phyloP scores from a whole-genome alignment of 2,329 filamentous ascomycete species.

The Paradendryphiella salina region DNA sequence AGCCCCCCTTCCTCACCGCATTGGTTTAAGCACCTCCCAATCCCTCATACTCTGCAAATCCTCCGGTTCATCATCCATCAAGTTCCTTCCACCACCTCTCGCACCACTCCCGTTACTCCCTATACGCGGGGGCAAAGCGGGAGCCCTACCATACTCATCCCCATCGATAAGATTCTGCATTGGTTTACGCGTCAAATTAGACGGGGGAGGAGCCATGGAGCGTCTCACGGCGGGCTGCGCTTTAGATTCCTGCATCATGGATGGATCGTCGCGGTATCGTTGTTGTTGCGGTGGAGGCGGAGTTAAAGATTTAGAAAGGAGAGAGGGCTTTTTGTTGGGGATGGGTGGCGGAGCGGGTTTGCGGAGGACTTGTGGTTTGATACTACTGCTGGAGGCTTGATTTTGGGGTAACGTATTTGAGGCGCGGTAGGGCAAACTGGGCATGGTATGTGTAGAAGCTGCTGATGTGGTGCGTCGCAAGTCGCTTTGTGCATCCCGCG shows the following conservation, averaged over 20 bases:
- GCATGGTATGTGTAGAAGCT: constrained; percentile 41
- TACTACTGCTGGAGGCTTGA: constrained; percentile 10
- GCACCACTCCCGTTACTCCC: constrained; percentile 30
- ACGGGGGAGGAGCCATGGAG: constrained; percentile 31
- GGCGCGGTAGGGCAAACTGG: constrained; percentile 22
- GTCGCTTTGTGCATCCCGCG: constrained; percentile 20
- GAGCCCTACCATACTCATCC: constrained; percentile 24
- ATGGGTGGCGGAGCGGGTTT: constrained; percentile 43
- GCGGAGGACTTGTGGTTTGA: constrained; percentile 32
- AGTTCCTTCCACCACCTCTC: constrained; percentile 24
- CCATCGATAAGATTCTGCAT: constrained; percentile 27
- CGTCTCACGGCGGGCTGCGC: constrained; percentile 27
- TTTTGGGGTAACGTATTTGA: constrained; percentile 12
- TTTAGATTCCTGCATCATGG: constrained; percentile 6
- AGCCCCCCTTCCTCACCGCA: neutral
- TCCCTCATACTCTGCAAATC: constrained; percentile 41
- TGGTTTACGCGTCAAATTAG: constrained; percentile 16
- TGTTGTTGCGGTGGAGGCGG: constrained; percentile 18
- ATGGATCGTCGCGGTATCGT: constrained; percentile 33
- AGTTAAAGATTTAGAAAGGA: constrained; percentile 22
- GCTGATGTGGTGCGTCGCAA: constrained; percentile 30
- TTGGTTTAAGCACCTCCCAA: constrained; percentile 47
- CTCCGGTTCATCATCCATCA: constrained; percentile 45
- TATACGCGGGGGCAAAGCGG: constrained; percentile 40
- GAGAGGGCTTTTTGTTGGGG: constrained; percentile 41